Evolutionary conservation across 139 green algal species (phyloP).

Genomic region (Nannochloris sp.): DNA sequence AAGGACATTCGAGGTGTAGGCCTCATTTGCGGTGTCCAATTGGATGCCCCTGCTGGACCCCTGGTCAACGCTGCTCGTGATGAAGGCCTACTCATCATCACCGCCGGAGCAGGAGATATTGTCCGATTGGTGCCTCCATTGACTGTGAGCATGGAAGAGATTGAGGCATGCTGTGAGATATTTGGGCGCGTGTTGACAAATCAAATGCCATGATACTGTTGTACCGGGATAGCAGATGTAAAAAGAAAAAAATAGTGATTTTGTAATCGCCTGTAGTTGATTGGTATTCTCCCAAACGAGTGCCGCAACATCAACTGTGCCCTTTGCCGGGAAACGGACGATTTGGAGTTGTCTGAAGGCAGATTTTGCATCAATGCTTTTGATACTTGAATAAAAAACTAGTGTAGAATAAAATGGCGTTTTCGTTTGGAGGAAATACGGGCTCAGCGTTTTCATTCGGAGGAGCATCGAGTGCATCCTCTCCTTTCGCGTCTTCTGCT

Average conservation of each 20-base stretch:
- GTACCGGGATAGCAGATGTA: background rate
- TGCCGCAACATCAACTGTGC: no score
- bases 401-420: background rate
- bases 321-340: no score
- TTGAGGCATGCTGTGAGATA: slow-evolving; percentile 45
- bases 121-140: slow-evolving; percentile 92
- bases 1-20: slow-evolving; percentile 6
- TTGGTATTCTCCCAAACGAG: background rate
- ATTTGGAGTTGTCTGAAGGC: no score
- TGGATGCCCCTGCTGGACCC: slow-evolving; percentile 69
- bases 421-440: background rate
- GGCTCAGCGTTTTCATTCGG: slow-evolving; percentile 14
- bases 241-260: background rate
- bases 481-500: background rate
- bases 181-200: background rate
- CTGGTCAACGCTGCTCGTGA: slow-evolving; percentile 61
- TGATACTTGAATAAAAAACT: no score
- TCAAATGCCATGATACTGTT: background rate
- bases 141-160: slow-evolving; percentile 75
- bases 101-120: slow-evolving; percentile 84
- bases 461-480: background rate
- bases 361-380: no score
- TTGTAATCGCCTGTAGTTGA: background rate
- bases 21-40: slow-evolving; percentile 83
- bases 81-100: slow-evolving; percentile 86